Evolutionary conservation across 1,284 basidiomycete species (phyloP).

Genomic region (Fereydounia khargensis): DNA sequence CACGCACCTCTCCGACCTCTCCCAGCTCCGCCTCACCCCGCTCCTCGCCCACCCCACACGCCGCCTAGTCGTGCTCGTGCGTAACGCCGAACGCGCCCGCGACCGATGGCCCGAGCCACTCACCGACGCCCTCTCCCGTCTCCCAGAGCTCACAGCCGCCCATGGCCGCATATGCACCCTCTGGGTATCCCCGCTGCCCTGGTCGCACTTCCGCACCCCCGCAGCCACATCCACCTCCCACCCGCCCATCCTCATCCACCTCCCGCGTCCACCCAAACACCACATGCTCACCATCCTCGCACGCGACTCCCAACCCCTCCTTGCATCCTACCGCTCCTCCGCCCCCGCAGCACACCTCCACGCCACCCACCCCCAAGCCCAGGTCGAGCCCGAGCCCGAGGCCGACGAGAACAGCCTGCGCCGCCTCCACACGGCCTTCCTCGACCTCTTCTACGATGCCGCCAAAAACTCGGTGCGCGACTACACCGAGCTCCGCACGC

Average conservation of each 20-base stretch:
- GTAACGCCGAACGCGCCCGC: constrained; percentile 42
- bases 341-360: constrained; percentile 20
- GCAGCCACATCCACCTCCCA: constrained; percentile 28
- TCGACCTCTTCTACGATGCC: constrained; percentile 44
- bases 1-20: constrained; percentile 23
- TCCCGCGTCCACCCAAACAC: constrained; percentile 22
- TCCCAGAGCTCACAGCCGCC: constrained; percentile 2
- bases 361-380: constrained; percentile 9
- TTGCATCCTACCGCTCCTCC: constrained; percentile 15
- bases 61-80: constrained; percentile 29
- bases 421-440: constrained; percentile 22
- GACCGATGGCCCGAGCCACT: constrained; percentile 45
- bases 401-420: constrained; percentile 7
- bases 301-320: constrained; percentile 17
- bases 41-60: constrained; percentile 5
- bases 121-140: neutral
- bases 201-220: constrained; percentile 36
- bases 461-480: constrained; percentile 35
- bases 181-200: constrained; percentile 33
- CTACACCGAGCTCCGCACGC: constrained; percentile 35
- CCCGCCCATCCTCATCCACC: constrained; percentile 31
- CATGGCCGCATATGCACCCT: constrained; percentile 30
- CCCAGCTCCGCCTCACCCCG: constrained; percentile 14
- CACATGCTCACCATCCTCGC: constrained; percentile 21
- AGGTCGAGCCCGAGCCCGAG: constrained; percentile 5